Evolutionary conservation across 495 filamentous ascomycete genomes (phyloP).

Genomic region (Penicillium bialowiezense): DNA sequence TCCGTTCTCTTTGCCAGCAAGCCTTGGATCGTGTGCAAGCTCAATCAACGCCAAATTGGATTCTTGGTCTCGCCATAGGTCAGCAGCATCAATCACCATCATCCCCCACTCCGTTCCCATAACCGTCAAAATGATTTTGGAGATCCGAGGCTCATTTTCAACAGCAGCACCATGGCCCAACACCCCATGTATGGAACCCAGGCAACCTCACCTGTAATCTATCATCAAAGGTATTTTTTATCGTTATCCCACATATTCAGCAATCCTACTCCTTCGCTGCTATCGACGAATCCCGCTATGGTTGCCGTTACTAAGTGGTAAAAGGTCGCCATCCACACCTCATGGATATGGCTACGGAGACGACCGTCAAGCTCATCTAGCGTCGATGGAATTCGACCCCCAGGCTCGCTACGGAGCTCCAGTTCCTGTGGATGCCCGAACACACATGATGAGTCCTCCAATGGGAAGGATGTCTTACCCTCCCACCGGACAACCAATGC

Average conservation of each 20-base stretch:
- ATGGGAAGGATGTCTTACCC: constrained; percentile 38
- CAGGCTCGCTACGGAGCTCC: constrained; percentile 30
- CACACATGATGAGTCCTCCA: constrained; percentile 21
- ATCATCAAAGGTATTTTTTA: constrained; percentile 43
- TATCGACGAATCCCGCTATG: constrained; percentile 7
- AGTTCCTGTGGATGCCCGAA: constrained; percentile 23
- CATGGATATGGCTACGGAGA: constrained; percentile 32
- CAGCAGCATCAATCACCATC: constrained; percentile 26
- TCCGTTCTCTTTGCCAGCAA: constrained; percentile 33
- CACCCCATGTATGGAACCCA: constrained; percentile 34
- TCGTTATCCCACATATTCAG: constrained; percentile 11
- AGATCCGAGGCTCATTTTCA: constrained; percentile 27
- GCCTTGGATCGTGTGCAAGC: constrained; percentile 30
- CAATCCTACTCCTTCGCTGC: constrained; percentile 7
- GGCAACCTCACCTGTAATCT: constrained; percentile 33
- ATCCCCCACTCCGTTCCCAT: background rate
- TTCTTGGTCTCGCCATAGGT: constrained; percentile 43
- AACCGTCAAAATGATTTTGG: background rate
- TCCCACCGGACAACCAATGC: constrained; percentile 30
- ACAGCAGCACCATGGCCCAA: constrained; percentile 33
- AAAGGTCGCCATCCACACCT: constrained; percentile 31
- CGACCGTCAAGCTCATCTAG: constrained; percentile 18
- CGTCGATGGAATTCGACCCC: constrained; percentile 33
- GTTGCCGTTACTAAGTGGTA: constrained; percentile 28
- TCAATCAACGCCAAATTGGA: constrained; percentile 36